Evolutionary conservation across 306 rosid species (phyloP).

Genomic region (Quercus robur): DNA sequence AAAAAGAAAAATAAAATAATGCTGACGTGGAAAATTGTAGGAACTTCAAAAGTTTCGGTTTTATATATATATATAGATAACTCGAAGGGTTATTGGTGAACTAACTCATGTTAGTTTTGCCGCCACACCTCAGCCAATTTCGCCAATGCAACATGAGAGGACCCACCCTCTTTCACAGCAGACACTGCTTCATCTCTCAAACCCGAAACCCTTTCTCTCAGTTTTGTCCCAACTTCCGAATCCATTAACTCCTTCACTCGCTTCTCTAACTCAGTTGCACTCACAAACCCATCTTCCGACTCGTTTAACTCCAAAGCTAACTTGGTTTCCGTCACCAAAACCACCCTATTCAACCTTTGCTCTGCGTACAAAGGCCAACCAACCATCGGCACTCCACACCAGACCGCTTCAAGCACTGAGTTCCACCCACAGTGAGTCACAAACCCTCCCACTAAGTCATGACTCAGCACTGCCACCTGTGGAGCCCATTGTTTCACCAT

Average conservation of each 20-base stretch:
- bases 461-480: slow-evolving; percentile 16
- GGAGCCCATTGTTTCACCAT: slow-evolving; percentile 3
- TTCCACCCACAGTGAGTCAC: slow-evolving; percentile 45
- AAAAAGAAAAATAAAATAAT: too few relatives aligned
- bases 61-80: too few relatives aligned
- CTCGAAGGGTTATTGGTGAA: too few relatives aligned
- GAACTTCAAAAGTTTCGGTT: too few relatives aligned
- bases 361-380: slow-evolving; percentile 42
- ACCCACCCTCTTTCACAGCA: slow-evolving; percentile 15
- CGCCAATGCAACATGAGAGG: background rate
- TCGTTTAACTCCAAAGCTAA: slow-evolving; percentile 11
- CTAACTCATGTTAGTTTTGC: too few relatives aligned
- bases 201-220: slow-evolving; percentile 4
- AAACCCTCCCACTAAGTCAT: slow-evolving; percentile 24
- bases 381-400: slow-evolving; percentile 27
- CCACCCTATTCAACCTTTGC: slow-evolving; percentile 25
- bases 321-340: slow-evolving; percentile 7
- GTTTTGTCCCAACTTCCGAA: slow-evolving; percentile 15
- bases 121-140: background rate
- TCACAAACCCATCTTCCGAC: slow-evolving; percentile 1
- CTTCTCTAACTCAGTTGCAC: slow-evolving; percentile 34
- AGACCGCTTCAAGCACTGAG: slow-evolving; percentile 29
- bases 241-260: slow-evolving; percentile 34
- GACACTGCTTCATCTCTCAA: background rate
- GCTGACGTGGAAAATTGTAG: too few relatives aligned